Base-by-base conservation (phyloP, 2,329 filamentous ascomycete species). In the Alternaria sp. region DNA sequence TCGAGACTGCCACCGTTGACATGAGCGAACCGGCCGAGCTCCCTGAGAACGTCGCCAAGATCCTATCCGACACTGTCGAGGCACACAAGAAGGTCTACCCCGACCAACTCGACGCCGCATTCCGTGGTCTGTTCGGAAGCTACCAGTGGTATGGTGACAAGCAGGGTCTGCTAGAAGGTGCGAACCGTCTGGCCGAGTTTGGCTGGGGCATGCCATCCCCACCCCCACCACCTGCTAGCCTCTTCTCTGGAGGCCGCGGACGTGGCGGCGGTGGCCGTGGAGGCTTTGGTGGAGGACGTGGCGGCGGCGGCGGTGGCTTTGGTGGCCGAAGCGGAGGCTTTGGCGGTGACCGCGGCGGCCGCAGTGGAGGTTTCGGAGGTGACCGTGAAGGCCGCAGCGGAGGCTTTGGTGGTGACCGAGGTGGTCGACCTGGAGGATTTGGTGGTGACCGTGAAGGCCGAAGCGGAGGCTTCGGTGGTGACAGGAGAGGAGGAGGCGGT, bases 91-190 rank as follows among this genome's bases (percentile, higher is more conserved):
- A 67, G 4, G 72, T 87, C 4, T 82, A 83, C 15, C 74, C 74
- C 8, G 70, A 75, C 5, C 65, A 83, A 47, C 83, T 88, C 60
- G 71, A 71, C 12, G 79, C 80, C 3, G 82, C 85, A 0, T 93
- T 92, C 79, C 77, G 81, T 17, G 86, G 87, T 9, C 77, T 87
- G 49, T 84, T 92, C 46, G 88, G 89, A 57, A 81, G 81, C 46
- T 85, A 80, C 69, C 76, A 81, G 36, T 81, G 83, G 74, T 74
- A 80, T 55, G 36, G 74, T 78, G 71, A 80, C 61, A 83, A 83
- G 69, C 73, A 77, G 8, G 67, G 62, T 9, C 74, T 85, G 10
- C 65, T 86, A n/a, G 74, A 81, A 13, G 75, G 77, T 10, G 77
- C 85, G 26, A 85, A 85, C 65, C 72, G 80, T 52, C 73, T 83